phyloP scores from a whole-genome alignment of 108 stramenopile genomes.

The Fragilariopsis cylindrus region DNA sequence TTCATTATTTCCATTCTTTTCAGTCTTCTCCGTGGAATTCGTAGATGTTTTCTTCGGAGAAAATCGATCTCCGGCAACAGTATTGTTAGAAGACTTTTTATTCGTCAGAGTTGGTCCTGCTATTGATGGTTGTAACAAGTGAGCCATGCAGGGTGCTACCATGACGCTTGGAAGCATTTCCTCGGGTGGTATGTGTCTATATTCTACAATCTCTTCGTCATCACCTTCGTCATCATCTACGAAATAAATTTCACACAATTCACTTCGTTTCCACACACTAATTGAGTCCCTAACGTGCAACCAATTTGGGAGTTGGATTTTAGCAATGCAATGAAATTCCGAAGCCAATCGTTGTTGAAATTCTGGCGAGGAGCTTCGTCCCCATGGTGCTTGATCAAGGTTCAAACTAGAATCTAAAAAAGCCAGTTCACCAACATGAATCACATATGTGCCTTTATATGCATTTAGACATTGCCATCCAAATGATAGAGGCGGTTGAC shows the following conservation, averaged over 20 bases:
- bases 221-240: conserved; percentile 63
- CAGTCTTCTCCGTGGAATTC: not conserved
- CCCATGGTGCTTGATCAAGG: conserved; percentile 87
- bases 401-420: conserved; percentile 60
- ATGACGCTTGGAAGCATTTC: conserved; percentile 65
- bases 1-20: not conserved
- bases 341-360: conserved; percentile 77
- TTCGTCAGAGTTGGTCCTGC: not conserved
- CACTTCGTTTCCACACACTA: conserved; percentile 85
- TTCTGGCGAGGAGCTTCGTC: conserved; percentile 71
- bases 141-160: conserved; percentile 39
- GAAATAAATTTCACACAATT: conserved; percentile 71
- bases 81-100: no score
- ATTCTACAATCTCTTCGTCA: conserved; percentile 59
- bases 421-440: conserved; percentile 84
- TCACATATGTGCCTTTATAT: conserved; percentile 69
- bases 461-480: conserved; percentile 75
- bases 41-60: not conserved
- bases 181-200: conserved; percentile 75
- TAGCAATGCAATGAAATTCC: conserved; percentile 86
- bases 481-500: conserved; percentile 41
- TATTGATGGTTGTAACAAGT: conserved; percentile 24
- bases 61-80: not conserved
- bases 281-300: conserved; percentile 80
- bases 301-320: conserved; percentile 70